A percentile compares a stretch with the other conserved stretches of the same genome.
Evolutionary conservation across 768 basidiomycete species (phyloP).

Genomic region (Mrakia frigida): DNA sequence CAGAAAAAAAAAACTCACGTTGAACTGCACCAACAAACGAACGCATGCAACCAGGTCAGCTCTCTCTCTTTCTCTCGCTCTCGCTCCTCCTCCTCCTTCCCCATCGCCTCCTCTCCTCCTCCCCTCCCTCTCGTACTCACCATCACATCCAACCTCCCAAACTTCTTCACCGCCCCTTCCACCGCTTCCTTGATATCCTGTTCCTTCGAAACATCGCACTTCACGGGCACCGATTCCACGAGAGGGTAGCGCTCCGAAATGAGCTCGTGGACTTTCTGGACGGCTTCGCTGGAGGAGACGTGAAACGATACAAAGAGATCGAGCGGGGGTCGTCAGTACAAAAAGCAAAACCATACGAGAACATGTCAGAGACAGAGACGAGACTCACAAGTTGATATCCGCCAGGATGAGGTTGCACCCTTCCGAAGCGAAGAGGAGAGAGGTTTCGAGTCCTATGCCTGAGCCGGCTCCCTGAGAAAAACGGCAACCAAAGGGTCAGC

Average conservation of each 20-base stretch:
- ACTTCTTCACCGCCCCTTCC: slow-evolving; percentile 68
- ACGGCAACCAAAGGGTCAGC: too few species aligned
- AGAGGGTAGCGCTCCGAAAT: slow-evolving; percentile 65
- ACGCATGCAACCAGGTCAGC: slow-evolving; percentile 2
- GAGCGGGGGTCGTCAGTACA: too few species aligned
- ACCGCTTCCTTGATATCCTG: slow-evolving; percentile 75
- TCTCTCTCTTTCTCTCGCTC: neutral
- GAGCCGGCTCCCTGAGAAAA: slow-evolving; percentile 32
- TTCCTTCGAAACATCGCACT: slow-evolving; percentile 86
- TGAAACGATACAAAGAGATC: neutral
- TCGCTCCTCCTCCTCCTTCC: neutral
- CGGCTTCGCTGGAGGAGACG: slow-evolving; percentile 51
- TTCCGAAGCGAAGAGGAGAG: slow-evolving; percentile 90
- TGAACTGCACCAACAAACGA: slow-evolving; percentile 19
- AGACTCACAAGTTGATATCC: slow-evolving; percentile 75
- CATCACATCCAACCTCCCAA: slow-evolving; percentile 94
- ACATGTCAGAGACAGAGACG: neutral
- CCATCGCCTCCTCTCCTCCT: neutral
- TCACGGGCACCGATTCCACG: slow-evolving; percentile 57
- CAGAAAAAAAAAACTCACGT: neutral
- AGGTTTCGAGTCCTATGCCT: slow-evolving; percentile 92
- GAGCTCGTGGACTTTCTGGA: slow-evolving; percentile 59
- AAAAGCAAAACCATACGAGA: too few species aligned
- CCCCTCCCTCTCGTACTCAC: slow-evolving; percentile 49
- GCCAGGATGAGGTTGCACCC: slow-evolving; percentile 85